Conservation (phyloP, 768 basidiomycete genomes). For the Terana coerulea region DNA sequence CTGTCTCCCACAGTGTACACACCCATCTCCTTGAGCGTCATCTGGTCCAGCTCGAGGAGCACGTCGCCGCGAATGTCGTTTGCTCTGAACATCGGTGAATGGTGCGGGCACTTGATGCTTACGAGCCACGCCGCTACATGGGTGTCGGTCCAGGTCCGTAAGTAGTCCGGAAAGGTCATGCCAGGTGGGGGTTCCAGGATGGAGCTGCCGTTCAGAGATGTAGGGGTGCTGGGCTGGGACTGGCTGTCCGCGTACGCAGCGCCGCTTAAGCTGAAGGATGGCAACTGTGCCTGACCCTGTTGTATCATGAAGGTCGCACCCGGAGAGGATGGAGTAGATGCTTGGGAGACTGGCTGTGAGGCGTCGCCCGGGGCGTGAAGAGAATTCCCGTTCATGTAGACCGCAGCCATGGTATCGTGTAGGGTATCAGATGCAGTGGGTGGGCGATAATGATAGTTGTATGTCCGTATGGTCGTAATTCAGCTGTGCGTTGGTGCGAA, state of each 20-base stretch:
- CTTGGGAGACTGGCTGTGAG: slow-evolving; percentile 34
- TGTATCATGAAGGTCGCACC: slow-evolving; percentile 30
- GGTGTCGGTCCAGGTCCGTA: slow-evolving; percentile 67
- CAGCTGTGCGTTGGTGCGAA: background rate
- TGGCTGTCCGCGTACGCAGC: slow-evolving; percentile 39
- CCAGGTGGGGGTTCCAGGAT: slow-evolving; percentile 57
- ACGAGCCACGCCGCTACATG: slow-evolving; percentile 77
- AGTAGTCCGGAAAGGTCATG: slow-evolving; percentile 55
- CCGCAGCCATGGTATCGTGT: slow-evolving; percentile 21
- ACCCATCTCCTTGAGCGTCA: slow-evolving; percentile 86
- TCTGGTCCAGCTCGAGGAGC: slow-evolving; percentile 86
- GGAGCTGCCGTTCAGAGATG: slow-evolving; percentile 33
- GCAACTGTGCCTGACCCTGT: slow-evolving; percentile 29
- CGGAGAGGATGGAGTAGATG: slow-evolving; percentile 33
- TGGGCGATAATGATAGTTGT: background rate
- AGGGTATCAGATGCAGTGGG: slow-evolving; percentile 2
- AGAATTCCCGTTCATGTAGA: slow-evolving; percentile 20
- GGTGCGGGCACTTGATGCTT: slow-evolving; percentile 69
- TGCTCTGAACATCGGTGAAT: slow-evolving; percentile 64
- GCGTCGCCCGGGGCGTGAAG: slow-evolving; percentile 31
- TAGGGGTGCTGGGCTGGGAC: slow-evolving; percentile 31
- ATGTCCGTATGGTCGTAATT: slow-evolving; percentile 2
- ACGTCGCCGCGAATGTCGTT: slow-evolving; percentile 95
- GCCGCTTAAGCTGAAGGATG: slow-evolving; percentile 35
- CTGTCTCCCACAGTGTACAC: slow-evolving; percentile 88